phyloP scores from a whole-genome alignment of 164 flowering plant species.

The Stephania cephalantha region DNA sequence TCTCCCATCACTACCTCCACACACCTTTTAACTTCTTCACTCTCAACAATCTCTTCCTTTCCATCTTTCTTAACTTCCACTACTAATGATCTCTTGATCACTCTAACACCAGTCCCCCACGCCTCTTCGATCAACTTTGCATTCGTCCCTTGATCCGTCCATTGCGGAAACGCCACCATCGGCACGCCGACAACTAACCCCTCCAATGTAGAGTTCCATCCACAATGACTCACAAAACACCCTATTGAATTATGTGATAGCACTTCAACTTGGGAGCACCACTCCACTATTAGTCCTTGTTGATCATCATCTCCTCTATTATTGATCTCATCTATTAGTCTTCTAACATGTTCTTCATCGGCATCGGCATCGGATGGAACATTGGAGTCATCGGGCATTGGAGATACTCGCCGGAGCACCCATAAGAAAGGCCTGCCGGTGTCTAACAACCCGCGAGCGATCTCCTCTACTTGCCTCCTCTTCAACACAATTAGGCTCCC shows the following conservation, averaged over 20 bases:
- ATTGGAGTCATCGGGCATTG: no score
- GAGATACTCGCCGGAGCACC: slow-evolving; percentile 22
- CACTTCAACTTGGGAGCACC: slow-evolving; percentile 31
- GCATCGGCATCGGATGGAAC: not conserved
- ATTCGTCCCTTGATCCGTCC: slow-evolving; percentile 36
- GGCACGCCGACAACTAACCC: slow-evolving; percentile 33
- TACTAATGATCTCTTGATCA: slow-evolving; percentile 8
- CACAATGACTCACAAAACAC: slow-evolving; percentile 41
- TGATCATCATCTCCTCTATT: not conserved
- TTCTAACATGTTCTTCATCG: not conserved
- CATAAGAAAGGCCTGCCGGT: slow-evolving; percentile 36
- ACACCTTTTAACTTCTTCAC: slow-evolving; percentile 28
- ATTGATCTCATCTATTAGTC: not conserved
- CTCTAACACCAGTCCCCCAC: slow-evolving; percentile 34
- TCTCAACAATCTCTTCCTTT: not conserved
- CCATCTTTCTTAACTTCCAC: not conserved
- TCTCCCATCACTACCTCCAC: slow-evolving; percentile 6
- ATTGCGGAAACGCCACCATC: slow-evolving; percentile 36
- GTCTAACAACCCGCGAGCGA: slow-evolving; percentile 23
- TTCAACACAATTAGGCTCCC: slow-evolving; percentile 30
- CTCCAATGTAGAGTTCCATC: slow-evolving; percentile 44
- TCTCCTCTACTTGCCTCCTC: slow-evolving; percentile 29
- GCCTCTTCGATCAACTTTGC: slow-evolving; percentile 33
- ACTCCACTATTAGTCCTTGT: slow-evolving; percentile 9
- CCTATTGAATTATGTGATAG: slow-evolving; percentile 32